Conservation (phyloP, 345 rosid species). For the Salix brachista region DNA sequence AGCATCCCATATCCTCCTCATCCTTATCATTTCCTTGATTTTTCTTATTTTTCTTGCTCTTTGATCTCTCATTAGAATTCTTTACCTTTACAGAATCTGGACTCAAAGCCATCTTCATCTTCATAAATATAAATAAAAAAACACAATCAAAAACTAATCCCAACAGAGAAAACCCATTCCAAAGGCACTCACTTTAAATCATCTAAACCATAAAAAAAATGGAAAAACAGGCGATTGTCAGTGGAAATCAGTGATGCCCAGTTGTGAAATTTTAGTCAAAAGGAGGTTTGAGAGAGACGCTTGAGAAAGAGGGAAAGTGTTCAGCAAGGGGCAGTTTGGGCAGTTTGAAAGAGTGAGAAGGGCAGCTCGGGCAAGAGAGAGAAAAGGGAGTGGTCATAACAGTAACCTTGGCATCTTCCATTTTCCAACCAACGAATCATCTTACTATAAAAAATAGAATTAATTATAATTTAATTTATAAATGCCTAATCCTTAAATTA, state of each 20-base stretch:
- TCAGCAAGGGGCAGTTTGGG: constrained; percentile 53
- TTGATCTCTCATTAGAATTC: constrained; percentile 18
- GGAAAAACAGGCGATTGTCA: neutral
- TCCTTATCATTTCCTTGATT: constrained; percentile 9
- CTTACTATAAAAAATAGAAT: constrained; percentile 7
- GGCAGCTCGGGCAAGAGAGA: constrained; percentile 52
- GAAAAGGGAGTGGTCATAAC: constrained; percentile 24
- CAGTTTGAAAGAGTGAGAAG: constrained; percentile 43
- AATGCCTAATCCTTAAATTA: too few relatives aligned
- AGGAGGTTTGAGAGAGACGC: constrained; percentile 20
- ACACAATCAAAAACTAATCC: constrained; percentile 1
- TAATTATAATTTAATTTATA: neutral
- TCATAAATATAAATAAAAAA: neutral
- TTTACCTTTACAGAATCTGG: constrained; percentile 21
- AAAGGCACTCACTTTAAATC: constrained; percentile 12
- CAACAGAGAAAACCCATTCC: constrained; percentile 5
- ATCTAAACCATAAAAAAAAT: constrained; percentile 3
- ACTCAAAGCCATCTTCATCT: constrained; percentile 20
- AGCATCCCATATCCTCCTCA: constrained; percentile 18
- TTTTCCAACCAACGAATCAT: constrained; percentile 37
- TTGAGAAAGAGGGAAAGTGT: constrained; percentile 25
- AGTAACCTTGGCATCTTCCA: constrained; percentile 43
- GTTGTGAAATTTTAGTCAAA: constrained; percentile 23
- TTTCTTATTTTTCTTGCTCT: constrained; percentile 19
- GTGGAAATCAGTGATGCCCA: constrained; percentile 16